Base-by-base conservation (phyloP, 1,284 basidiomycete genomes). In the Moesziomyces aphidis region DNA sequence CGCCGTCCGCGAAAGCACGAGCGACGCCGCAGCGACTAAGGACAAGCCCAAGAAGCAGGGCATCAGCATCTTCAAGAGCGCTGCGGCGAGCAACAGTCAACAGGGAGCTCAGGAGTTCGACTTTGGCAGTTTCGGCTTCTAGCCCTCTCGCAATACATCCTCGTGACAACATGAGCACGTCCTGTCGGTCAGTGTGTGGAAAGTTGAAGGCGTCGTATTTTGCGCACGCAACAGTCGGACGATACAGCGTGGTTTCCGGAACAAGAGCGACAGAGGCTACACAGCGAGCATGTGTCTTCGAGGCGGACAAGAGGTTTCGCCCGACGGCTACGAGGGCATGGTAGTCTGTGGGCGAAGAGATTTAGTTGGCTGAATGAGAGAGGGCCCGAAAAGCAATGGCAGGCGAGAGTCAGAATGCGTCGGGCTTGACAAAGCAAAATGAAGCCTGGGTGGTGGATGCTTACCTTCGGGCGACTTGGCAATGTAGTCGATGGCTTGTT, bases 401-500 rank as follows among this genome's bases (percentile, higher is more conserved):
- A 22, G 8, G 5, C 2, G 7, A 44, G 43, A 34, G 31, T 34
- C 10, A 34, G 31, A 34, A 11, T 34, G 31, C 31, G 31, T 13
- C 31, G 31, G 31, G 10, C 4, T 34, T 8, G 10, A 34, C 11
- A 13, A 13, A 34, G 31, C 10, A 10, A 11, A 8, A 13, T 13
- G 11, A 8, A 34, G 9, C 10, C 31, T 34, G 9, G 5, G 8
- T 11, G 31, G 31, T 8, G 13, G 31, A 44, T 36, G 24, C 79
- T 76, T 66, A 81, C 83, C 94, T 88, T 93, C 94, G 74, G 94
- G 93, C 54, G 93, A 93, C 88, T 96, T 95, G 82, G 90, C 90
- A 86, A 99, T 94, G 87, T 99, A 99, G 86, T 98, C 94, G 85
- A 99, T 94, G 60, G 96, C 96, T 87, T 99, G 92, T 83, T 91